Base-by-base conservation (phyloP, 768 basidiomycete species). In the Pleurotus eryngii region DNA sequence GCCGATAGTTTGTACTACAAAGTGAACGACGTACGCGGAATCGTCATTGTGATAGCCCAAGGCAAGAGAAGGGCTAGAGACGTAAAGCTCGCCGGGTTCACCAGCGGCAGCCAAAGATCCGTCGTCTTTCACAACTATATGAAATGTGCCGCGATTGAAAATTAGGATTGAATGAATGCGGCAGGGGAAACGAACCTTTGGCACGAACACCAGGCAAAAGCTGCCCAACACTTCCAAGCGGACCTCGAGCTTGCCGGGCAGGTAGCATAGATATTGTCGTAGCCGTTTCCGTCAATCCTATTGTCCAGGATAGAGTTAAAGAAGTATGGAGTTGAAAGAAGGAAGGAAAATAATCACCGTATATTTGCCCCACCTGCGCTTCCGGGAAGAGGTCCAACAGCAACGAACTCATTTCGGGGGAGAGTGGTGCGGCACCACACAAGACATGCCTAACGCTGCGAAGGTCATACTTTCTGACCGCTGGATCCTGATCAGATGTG, bases 361-460 rank as follows among this genome's bases (percentile, higher is more conserved):
- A 86, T 14, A 77, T 79, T 65, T 86, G 85, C n/a, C 81, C 83
- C n/a, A 86, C 74, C 55, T 71, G 70, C 1, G 76, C 75, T 14
- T 72, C 61, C 0, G 85, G 85, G 35, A 86, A 77, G 35, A 79
- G 60, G 39, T 73, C 66, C 15, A 65, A 64, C 22, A 84, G 69
- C 60, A 74, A 75, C 35, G 73, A 65, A 59, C 78, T 81, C n/a
- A 83, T 63, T 59, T 84, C 80, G 27, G 67, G 60, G 0, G 82
- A 77, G 46, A 86, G 73, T 45, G 86, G 85, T 6, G 85, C 86
- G 22, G 86, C 85, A 20, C 85, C 84, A 61, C 63, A 67, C 57
- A 73, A 70, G 17, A 84, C 68, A 60, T 69, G 71, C 59, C 67
- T 80, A 70, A 72, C 68, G 61, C 53, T 59, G 8, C 65, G 68